phyloP scores from a whole-genome alignment of 2,329 filamentous ascomycete genomes.

The Colletotrichum sp. region DNA sequence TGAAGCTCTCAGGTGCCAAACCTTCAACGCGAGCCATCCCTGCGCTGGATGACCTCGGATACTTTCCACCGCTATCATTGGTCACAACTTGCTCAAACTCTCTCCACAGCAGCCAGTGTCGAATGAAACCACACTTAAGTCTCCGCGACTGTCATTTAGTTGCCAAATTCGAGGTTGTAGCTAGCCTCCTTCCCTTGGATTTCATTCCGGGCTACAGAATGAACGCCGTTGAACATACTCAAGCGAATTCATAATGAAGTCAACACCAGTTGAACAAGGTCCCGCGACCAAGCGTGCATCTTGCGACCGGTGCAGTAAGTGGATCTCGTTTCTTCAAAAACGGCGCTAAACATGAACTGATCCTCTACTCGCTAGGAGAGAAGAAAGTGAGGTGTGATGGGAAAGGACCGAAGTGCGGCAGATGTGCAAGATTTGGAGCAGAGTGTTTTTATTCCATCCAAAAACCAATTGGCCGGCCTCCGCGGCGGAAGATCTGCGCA shows the following conservation, averaged over 20 bases:
- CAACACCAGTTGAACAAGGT: not conserved
- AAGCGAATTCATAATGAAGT: not conserved
- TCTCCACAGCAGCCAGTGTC: not conserved
- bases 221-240: not conserved
- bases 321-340: not conserved
- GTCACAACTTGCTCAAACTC: not conserved
- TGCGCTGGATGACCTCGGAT: not conserved
- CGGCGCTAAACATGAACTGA: not conserved
- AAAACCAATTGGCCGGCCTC: not conserved
- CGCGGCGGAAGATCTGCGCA: not conserved
- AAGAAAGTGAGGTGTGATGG: not conserved
- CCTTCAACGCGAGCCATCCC: not conserved
- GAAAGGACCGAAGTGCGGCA: not conserved
- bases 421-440: not conserved
- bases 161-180: not conserved
- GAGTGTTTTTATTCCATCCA: not conserved
- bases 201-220: not conserved
- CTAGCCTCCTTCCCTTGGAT: not conserved
- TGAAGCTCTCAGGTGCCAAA: not conserved
- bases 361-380: not conserved
- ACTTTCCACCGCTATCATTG: not conserved
- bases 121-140: not conserved
- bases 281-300: not conserved
- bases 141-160: not conserved
- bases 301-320: not conserved